Evolutionary conservation across 1,284 basidiomycete genomes (phyloP).

Genomic region (Gymnopus androsaceus): DNA sequence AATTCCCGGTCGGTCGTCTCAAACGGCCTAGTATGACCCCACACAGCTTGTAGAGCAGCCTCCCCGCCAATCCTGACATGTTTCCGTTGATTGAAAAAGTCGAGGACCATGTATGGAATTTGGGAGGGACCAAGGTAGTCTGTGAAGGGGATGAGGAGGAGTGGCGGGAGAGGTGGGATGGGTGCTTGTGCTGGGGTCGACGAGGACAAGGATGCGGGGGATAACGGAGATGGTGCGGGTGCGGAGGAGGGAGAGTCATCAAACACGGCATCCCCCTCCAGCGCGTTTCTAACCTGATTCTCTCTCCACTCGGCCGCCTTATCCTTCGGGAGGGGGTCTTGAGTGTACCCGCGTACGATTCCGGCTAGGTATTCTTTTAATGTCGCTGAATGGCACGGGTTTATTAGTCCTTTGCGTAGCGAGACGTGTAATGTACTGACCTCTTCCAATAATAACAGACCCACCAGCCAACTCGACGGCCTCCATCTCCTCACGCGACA

Average conservation of each 20-base stretch:
- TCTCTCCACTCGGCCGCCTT: not conserved
- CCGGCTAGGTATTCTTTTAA: constrained; percentile 96
- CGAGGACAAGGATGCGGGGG: constrained; percentile 23
- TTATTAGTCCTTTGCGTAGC: too few relatives aligned
- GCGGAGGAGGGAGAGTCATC: constrained; percentile 53
- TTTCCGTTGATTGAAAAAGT: constrained; percentile 90
- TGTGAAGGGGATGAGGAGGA: constrained; percentile 86
- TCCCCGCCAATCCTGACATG: constrained; percentile 81
- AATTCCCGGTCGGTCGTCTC: constrained; percentile 86
- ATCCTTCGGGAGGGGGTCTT: constrained; percentile 34
- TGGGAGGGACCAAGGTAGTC: constrained; percentile 87
- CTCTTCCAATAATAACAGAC: constrained; percentile 82
- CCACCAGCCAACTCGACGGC: constrained; percentile 79
- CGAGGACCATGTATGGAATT: constrained; percentile 88
- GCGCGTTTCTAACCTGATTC: constrained; percentile 67
- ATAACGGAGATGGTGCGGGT: constrained; percentile 23
- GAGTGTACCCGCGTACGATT: constrained; percentile 84
- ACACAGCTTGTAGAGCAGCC: constrained; percentile 77
- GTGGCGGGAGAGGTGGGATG: constrained; percentile 79
- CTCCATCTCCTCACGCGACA: constrained; percentile 56
- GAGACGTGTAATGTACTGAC: too few relatives aligned
- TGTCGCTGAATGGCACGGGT: constrained; percentile 54
- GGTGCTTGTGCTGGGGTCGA: constrained; percentile 54
- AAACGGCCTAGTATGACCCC: constrained; percentile 64
- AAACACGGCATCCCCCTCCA: constrained; percentile 81